Conservation (phyloP, 192 early-diverging fungal genomes). For the Blastocladiella britannica region DNA sequence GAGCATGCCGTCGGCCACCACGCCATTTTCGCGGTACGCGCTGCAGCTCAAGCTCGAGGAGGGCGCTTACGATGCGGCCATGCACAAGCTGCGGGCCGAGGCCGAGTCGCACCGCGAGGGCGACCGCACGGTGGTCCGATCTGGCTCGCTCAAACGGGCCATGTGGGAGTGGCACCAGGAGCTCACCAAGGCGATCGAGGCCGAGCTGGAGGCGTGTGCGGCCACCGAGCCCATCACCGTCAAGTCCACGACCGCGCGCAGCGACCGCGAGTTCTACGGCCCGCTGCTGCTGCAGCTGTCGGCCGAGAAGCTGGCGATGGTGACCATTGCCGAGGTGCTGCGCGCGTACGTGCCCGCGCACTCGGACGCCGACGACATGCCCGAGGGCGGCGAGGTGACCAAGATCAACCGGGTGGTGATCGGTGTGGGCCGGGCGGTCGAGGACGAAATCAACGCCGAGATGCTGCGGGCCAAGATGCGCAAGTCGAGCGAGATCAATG, state of each 20-base stretch:
- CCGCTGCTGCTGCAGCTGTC: slow-evolving; percentile 42
- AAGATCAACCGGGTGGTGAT: slow-evolving; percentile 30
- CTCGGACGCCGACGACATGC: slow-evolving; percentile 4
- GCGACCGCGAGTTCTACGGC: slow-evolving; percentile 30
- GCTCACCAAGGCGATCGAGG: slow-evolving; percentile 43
- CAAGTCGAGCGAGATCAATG: slow-evolving; percentile 36
- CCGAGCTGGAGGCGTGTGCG: slow-evolving; percentile 38
- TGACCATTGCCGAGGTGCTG: slow-evolving; percentile 64
- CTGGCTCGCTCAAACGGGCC: slow-evolving; percentile 27
- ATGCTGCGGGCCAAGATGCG: slow-evolving; percentile 28
- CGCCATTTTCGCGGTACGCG: slow-evolving; percentile 39
- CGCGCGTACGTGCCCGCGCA: slow-evolving; percentile 25
- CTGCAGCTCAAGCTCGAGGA: slow-evolving; percentile 65
- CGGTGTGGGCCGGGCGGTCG: slow-evolving; percentile 51
- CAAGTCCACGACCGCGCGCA: slow-evolving; percentile 5
- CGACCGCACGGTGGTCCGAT: slow-evolving; percentile 27
- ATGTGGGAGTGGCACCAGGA: slow-evolving; percentile 55
- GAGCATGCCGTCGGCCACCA: slow-evolving; percentile 9
- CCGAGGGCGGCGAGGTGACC: slow-evolving; percentile 26
- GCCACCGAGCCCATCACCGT: slow-evolving; percentile 5
- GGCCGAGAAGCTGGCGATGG: slow-evolving; percentile 53
- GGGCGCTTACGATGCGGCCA: slow-evolving; percentile 50
- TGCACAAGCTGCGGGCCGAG: slow-evolving; percentile 36
- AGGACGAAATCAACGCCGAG: slow-evolving; percentile 61
- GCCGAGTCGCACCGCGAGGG: slow-evolving; percentile 31